phyloP scores from a whole-genome alignment of 2,329 filamentous ascomycete genomes.

The Stachybotrys elegans region DNA sequence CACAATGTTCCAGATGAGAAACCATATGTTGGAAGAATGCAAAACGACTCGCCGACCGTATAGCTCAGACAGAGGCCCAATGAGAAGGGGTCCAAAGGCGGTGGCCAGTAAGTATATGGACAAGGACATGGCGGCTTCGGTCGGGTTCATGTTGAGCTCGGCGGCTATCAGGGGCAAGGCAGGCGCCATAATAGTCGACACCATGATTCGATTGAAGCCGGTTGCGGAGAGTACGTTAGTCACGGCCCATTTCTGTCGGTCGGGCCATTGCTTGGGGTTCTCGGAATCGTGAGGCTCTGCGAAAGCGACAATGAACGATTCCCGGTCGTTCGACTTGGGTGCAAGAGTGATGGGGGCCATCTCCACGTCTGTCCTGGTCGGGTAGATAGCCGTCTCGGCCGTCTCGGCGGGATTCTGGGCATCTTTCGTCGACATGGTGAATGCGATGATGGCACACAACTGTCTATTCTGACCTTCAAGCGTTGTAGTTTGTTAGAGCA shows the following conservation, averaged over 20 bases:
- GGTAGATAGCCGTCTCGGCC: no score
- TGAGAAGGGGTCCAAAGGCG: slow-evolving; percentile 37
- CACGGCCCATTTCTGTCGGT: slow-evolving; percentile 39
- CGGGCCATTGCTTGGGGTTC: slow-evolving; percentile 34
- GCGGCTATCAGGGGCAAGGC: slow-evolving; percentile 41
- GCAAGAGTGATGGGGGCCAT: neutral
- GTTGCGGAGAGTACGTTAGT: slow-evolving; percentile 43
- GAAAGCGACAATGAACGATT: slow-evolving; percentile 21
- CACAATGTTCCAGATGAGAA: slow-evolving; percentile 43
- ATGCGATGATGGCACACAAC: no score
- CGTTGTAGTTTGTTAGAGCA: no score
- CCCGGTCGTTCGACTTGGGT: slow-evolving; percentile 1
- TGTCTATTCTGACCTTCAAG: no score
- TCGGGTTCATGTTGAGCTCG: slow-evolving; percentile 45
- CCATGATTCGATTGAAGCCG: slow-evolving; percentile 46
- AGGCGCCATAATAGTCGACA: slow-evolving; percentile 48
- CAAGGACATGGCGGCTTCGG: slow-evolving; percentile 41
- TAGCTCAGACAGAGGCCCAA: slow-evolving; percentile 42
- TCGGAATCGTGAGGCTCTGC: slow-evolving; percentile 22
- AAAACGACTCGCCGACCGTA: slow-evolving; percentile 38
- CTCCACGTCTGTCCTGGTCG: neutral
- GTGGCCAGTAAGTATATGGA: slow-evolving; percentile 38
- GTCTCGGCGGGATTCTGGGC: no score
- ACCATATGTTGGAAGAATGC: slow-evolving; percentile 41
- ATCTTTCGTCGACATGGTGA: no score